Percentiles rank a stretch among this genome's conserved stretches.
These are phyloP conservation scores for Lepidium aucheri DNA, from an alignment of 345 rosid genomes.

Conservation along the genomic window DNA sequence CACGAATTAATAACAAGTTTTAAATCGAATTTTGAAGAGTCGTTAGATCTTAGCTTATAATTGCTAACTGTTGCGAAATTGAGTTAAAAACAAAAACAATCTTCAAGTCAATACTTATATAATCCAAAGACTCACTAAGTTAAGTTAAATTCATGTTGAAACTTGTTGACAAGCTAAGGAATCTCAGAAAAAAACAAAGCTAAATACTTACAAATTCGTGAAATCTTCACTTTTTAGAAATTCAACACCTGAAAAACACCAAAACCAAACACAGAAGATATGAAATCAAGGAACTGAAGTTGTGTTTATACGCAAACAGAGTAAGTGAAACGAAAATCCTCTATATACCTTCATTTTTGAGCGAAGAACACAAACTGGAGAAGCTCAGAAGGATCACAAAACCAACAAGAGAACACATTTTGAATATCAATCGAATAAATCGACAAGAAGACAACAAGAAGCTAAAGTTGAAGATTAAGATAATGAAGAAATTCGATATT, in stretches of 20 bases:
- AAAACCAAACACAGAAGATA: slow-evolving; percentile 1
- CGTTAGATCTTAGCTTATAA: background rate
- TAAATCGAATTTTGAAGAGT: background rate
- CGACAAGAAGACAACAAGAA: background rate
- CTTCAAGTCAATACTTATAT: background rate
- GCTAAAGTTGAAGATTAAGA: background rate
- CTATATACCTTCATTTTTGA: slow-evolving; percentile 52
- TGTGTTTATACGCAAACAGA: too few species aligned
- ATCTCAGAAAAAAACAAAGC: background rate
- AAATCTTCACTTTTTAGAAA: slow-evolving; percentile 21
- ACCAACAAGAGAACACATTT: slow-evolving; percentile 12
- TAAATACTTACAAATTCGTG: slow-evolving; percentile 1
- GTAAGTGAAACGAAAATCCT: background rate
- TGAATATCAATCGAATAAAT: slow-evolving; percentile 24
- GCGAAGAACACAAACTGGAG: slow-evolving; percentile 32
- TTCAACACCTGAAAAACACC: slow-evolving; percentile 35
- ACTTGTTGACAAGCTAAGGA: background rate
- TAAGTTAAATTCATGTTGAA: background rate
- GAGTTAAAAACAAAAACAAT: background rate
- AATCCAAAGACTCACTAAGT: background rate
- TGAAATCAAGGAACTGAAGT: too few species aligned
- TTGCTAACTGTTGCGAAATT: background rate
- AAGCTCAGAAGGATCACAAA: slow-evolving; percentile 28
- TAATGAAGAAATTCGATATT: background rate
- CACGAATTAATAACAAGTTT: background rate